Conservation (phyloP, 225 moss, liverwort and hornwort genomes). For the Pseudoscleropodium purum region DNA sequence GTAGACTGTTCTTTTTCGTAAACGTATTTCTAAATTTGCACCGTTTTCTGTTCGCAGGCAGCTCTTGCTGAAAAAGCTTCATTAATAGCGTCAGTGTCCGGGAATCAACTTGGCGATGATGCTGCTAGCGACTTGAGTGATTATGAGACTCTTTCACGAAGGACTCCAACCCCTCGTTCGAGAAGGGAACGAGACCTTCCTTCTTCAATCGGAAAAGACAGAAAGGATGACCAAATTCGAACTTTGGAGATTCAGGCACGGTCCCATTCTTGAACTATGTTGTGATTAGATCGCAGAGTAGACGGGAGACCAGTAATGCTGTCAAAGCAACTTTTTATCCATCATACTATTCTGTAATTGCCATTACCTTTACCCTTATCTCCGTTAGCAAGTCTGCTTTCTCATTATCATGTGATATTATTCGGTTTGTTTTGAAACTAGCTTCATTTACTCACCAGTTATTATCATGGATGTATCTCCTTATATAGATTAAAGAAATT, state of each 20-base stretch:
- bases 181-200: constrained; percentile 77
- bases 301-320: background rate
- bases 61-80: constrained; percentile 56
- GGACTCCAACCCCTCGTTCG: constrained; percentile 37
- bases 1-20: background rate
- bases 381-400: background rate
- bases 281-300: background rate
- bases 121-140: constrained; percentile 40
- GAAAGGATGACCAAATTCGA: constrained; percentile 57
- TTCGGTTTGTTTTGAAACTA: background rate
- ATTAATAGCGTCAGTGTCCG: constrained; percentile 24
- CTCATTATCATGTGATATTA: background rate
- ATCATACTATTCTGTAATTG: background rate
- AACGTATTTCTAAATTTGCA: background rate
- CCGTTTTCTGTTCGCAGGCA: constrained; percentile 16
- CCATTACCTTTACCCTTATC: background rate
- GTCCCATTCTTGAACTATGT: background rate
- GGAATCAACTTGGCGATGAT: constrained; percentile 42
- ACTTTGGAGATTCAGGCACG: constrained; percentile 70
- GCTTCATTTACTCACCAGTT: background rate
- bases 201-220: constrained; percentile 56
- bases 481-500: constrained; percentile 62
- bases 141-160: constrained; percentile 53
- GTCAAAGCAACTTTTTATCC: background rate
- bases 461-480: background rate